phyloP scores from a whole-genome alignment of 2,329 filamentous ascomycete species.

The Raffaelea albimanens region DNA sequence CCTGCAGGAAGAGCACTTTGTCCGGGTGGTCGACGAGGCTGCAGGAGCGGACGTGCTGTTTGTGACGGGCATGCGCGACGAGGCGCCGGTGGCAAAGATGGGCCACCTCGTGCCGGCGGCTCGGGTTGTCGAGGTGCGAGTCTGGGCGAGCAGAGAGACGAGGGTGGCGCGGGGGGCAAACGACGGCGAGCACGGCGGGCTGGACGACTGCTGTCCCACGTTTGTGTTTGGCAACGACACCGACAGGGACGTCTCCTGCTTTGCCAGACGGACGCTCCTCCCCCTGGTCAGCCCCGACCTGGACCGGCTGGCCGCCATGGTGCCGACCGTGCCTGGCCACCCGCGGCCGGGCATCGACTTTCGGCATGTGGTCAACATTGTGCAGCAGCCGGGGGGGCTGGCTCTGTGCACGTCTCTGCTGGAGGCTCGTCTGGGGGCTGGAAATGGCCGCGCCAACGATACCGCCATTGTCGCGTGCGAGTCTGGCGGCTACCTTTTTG shows the following conservation, averaged over 20 bases:
- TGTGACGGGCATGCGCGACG: conserved; percentile 55
- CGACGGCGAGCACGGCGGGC: background rate
- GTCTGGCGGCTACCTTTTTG: conserved; percentile 46
- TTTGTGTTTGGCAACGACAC: conserved; percentile 25
- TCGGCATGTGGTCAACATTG: conserved; percentile 47
- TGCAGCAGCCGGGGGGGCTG: conserved; percentile 40
- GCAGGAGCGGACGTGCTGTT: conserved; percentile 33
- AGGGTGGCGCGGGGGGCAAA: background rate
- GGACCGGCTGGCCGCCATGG: conserved; percentile 38
- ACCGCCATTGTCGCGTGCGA: conserved; percentile 42
- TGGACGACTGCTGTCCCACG: background rate
- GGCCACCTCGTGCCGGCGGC: conserved; percentile 44
- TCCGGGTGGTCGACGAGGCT: conserved; percentile 30
- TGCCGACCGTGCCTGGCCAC: conserved; percentile 37
- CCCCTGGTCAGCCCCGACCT: conserved; percentile 37
- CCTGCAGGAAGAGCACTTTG: conserved; percentile 42
- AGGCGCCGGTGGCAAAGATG: conserved; percentile 42
- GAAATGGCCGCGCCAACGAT: conserved; percentile 30
- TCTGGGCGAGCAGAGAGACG: conserved; percentile 30
- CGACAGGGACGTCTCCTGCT: conserved; percentile 24
- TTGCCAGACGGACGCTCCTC: conserved; percentile 32
- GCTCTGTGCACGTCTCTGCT: conserved; percentile 41
- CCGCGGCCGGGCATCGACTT: conserved; percentile 42
- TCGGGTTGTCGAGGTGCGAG: conserved; percentile 43
- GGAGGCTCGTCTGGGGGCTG: conserved; percentile 18